phyloP scores from a whole-genome alignment of 441 rosid species.

The Pelargonium cotyledonis region DNA sequence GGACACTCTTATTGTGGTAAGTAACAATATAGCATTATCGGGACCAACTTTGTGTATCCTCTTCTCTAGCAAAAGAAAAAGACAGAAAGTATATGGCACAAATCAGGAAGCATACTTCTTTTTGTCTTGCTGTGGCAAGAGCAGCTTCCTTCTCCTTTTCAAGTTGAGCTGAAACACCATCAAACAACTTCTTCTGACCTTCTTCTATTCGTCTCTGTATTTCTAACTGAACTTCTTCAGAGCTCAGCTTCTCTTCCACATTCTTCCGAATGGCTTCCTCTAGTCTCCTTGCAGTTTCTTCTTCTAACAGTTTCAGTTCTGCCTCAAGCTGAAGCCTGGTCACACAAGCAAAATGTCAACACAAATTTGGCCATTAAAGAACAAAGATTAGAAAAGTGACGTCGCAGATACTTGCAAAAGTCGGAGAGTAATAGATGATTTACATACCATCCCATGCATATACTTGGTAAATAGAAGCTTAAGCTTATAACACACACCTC shows the following conservation, averaged over 20 bases:
- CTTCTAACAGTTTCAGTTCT: conserved; percentile 78
- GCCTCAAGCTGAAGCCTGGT: conserved; percentile 90
- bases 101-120: conserved; percentile 47
- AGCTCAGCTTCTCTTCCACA: conserved; percentile 73
- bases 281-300: conserved; percentile 81
- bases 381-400: conserved; percentile 16
- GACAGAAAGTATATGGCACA: not conserved
- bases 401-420: not conserved
- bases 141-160: conserved; percentile 75
- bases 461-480: conserved; percentile 34
- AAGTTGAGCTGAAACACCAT: conserved; percentile 76
- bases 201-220: conserved; percentile 60
- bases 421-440: conserved; percentile 9
- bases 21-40: not conserved
- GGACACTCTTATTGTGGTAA: too few relatives aligned
- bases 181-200: conserved; percentile 56
- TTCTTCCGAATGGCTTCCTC: conserved; percentile 69
- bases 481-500: conserved; percentile 72
- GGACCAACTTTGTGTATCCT: not conserved
- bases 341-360: conserved; percentile 36
- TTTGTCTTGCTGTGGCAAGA: conserved; percentile 55
- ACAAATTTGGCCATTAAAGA: conserved; percentile 23
- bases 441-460: conserved; percentile 27
- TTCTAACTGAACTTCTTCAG: conserved; percentile 65
- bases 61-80: not conserved